Percentiles rank a stretch among this genome's conserved stretches.
Evolutionary conservation across 208 protist species (phyloP).

Genomic region (Balamuthia mandrillaris): DNA sequence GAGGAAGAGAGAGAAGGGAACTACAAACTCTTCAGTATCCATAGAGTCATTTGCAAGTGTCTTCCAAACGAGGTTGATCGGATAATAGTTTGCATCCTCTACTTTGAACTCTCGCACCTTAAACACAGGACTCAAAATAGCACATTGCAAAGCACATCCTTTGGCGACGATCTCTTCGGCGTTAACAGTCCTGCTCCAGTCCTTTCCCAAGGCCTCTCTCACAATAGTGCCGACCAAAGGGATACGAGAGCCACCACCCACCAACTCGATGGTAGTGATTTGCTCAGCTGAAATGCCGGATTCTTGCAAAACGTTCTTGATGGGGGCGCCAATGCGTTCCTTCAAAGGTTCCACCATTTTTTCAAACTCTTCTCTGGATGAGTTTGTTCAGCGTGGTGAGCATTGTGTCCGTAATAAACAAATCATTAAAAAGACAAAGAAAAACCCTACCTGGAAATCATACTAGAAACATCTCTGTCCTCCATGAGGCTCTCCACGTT

Average conservation of each 20-base stretch:
- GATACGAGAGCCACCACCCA: slow-evolving; percentile 64
- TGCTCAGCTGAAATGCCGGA: background rate
- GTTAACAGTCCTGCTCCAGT: slow-evolving; percentile 55
- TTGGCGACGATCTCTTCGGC: slow-evolving; percentile 58
- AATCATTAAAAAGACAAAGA: too few species aligned
- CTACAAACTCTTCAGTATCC: slow-evolving; percentile 23
- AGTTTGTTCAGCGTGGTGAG: background rate
- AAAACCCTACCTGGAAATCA: slow-evolving; percentile 52
- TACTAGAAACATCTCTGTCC: slow-evolving; percentile 60
- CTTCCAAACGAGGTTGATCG: slow-evolving; percentile 45
- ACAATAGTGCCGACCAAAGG: slow-evolving; percentile 42
- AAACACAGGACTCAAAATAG: slow-evolving; percentile 54
- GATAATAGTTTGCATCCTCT: slow-evolving; percentile 38
- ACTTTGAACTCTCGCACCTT: slow-evolving; percentile 50
- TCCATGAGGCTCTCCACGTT: slow-evolving; percentile 67
- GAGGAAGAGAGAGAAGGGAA: background rate
- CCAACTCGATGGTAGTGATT: slow-evolving; percentile 43
- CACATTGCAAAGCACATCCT: slow-evolving; percentile 37
- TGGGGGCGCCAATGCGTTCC: slow-evolving; percentile 2
- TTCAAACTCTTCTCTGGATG: slow-evolving; percentile 40
- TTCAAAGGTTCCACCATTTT: background rate
- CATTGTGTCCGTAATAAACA: slow-evolving; percentile 11
- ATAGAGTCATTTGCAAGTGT: background rate
- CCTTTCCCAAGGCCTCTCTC: slow-evolving; percentile 35
- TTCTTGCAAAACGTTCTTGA: background rate